Evolutionary conservation across 2,329 filamentous ascomycete species (phyloP).

Genomic region (Talaromyces sp.): DNA sequence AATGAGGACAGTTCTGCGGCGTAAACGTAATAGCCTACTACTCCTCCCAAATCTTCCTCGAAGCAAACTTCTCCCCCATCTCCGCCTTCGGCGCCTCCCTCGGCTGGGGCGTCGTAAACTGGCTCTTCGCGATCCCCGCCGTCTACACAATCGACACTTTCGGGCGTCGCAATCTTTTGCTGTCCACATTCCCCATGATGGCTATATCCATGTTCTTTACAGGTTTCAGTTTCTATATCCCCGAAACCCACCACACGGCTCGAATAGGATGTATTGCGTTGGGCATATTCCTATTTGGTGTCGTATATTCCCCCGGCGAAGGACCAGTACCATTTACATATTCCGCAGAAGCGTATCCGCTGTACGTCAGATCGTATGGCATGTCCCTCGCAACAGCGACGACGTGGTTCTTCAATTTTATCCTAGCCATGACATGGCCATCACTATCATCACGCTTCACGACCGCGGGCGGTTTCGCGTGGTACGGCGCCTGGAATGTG

Average conservation of each 20-base stretch:
- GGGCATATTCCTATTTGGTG: constrained; percentile 46
- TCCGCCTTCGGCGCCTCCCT: constrained; percentile 58
- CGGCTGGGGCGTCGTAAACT: constrained; percentile 64
- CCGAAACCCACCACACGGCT: constrained; percentile 35
- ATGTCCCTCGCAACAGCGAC: constrained; percentile 65
- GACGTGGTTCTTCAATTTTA: constrained; percentile 59
- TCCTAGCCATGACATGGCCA: constrained; percentile 56
- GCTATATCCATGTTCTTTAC: constrained; percentile 52
- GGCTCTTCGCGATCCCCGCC: constrained; percentile 62
- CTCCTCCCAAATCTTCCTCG: constrained; percentile 59
- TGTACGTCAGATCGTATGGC: constrained; percentile 61
- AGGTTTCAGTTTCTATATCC: constrained; percentile 55
- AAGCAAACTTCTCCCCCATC: constrained; percentile 52
- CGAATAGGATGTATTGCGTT: constrained; percentile 44
- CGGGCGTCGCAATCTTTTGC: constrained; percentile 62
- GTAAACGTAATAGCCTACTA: constrained; percentile 61
- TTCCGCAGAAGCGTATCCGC: constrained; percentile 64
- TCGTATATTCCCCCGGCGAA: constrained; percentile 57
- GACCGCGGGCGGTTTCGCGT: constrained; percentile 54
- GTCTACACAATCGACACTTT: constrained; percentile 68
- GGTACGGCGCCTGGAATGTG: constrained; percentile 47
- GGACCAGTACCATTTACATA: constrained; percentile 67
- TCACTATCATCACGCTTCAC: constrained; percentile 50
- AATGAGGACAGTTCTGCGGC: constrained; percentile 41
- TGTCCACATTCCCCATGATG: constrained; percentile 67